Conservation (phyloP, 2,329 filamentous ascomycete genomes). For the Pyricularia pennisetigena region DNA sequence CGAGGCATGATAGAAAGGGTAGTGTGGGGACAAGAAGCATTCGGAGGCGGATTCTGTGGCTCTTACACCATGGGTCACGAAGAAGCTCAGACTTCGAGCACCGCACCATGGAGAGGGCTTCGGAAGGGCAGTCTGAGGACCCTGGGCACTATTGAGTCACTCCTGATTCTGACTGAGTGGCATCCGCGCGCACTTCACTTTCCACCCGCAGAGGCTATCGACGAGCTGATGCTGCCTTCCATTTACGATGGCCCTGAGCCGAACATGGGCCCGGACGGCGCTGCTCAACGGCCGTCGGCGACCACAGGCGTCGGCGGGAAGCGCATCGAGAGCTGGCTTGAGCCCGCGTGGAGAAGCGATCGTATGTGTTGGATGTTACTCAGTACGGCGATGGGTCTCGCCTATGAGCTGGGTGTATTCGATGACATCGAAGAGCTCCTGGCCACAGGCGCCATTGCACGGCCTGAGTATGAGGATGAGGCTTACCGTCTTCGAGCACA, state of each 20-base stretch:
- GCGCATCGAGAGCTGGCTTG: constrained; percentile 89
- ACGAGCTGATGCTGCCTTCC: constrained; percentile 56
- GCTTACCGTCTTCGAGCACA: constrained; percentile 66
- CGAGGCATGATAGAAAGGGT: constrained; percentile 92
- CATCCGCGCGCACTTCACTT: constrained; percentile 92
- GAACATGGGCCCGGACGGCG: not conserved
- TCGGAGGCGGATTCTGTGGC: constrained; percentile 78
- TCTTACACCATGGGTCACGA: constrained; percentile 17
- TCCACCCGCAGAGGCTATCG: constrained; percentile 67
- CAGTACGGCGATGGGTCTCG: constrained; percentile 80
- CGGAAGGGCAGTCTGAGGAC: constrained; percentile 74
- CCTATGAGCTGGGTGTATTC: constrained; percentile 91
- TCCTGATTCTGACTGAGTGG: constrained; percentile 95
- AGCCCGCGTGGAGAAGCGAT: constrained; percentile 89
- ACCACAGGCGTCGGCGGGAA: constrained; percentile 59
- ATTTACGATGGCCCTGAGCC: constrained; percentile 34
- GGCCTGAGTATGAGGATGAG: constrained; percentile 63
- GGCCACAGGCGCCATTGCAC: constrained; percentile 46
- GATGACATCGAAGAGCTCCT: constrained; percentile 73
- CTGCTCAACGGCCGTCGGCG: constrained; percentile 21
- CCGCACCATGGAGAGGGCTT: constrained; percentile 60
- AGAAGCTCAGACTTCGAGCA: constrained; percentile 54
- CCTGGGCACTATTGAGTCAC: constrained; percentile 84
- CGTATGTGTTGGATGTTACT: constrained; percentile 98
- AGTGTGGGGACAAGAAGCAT: constrained; percentile 93